Conservation (phyloP, 2,329 filamentous ascomycete species). For the Fusarium ramigenum region DNA sequence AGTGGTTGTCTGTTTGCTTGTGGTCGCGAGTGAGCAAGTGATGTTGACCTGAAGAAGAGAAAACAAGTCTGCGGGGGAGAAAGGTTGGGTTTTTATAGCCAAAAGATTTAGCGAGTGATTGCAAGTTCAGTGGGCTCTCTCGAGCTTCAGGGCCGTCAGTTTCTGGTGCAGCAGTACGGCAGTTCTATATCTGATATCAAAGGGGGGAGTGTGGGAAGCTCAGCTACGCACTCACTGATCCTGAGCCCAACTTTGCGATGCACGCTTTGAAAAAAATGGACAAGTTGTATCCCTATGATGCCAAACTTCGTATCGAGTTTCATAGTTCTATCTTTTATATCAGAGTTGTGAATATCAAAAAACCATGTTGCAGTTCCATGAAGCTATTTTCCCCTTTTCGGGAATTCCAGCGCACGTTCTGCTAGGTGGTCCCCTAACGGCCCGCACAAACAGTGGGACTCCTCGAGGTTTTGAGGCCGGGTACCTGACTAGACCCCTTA, state of each 20-base stretch:
- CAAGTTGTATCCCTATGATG: background rate
- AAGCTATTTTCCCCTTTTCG: background rate
- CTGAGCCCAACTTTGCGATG: background rate
- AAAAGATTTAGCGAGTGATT: background rate
- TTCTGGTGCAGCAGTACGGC: background rate
- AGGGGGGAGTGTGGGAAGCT: background rate
- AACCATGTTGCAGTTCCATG: slow-evolving; percentile 6
- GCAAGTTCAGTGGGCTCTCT: background rate
- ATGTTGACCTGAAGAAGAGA: slow-evolving; percentile 3
- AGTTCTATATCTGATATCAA: background rate
- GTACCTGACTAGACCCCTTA: background rate
- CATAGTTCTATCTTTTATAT: background rate
- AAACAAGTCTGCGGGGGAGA: background rate
- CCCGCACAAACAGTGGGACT: slow-evolving; percentile 8
- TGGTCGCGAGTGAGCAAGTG: background rate
- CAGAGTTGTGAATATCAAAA: slow-evolving; percentile 15
- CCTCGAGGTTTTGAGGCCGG: background rate
- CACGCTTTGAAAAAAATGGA: background rate
- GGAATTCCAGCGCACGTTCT: slow-evolving; percentile 10
- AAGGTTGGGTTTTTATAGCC: slow-evolving; percentile 7
- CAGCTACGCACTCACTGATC: background rate
- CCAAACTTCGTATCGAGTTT: background rate
- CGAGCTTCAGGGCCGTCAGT: background rate
- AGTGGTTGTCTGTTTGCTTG: background rate
- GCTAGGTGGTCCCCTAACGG: background rate